Percentiles rank a stretch among this genome's conserved stretches.
These are phyloP conservation scores for Hypoxylon trugodes DNA, from an alignment of 495 filamentous ascomycete species.

Conservation along the genomic window DNA sequence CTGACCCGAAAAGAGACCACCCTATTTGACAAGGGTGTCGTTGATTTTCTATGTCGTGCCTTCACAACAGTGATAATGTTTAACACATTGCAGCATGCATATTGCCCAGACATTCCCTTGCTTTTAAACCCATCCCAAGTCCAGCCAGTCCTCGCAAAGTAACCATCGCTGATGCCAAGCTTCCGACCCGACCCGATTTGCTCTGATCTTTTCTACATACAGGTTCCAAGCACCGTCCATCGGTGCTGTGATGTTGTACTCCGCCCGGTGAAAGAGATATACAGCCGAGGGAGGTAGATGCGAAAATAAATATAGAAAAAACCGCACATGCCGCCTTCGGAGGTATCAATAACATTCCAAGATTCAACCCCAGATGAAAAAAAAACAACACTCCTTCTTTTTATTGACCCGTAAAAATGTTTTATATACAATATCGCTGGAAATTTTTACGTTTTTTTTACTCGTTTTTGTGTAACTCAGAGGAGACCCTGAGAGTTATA, in stretches of 20 bases:
- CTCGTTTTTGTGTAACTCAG: conserved; percentile 6
- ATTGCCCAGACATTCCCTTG: conserved; percentile 12
- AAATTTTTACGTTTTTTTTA: neutral
- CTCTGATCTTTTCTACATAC: conserved; percentile 25
- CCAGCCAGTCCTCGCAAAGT: conserved; percentile 25
- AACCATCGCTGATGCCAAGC: conserved; percentile 37
- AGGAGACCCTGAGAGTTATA: conserved; percentile 38
- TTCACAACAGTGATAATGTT: conserved; percentile 4
- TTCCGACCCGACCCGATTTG: conserved; percentile 32
- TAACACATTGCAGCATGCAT: conserved; percentile 31
- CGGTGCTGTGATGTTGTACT: conserved; percentile 15
- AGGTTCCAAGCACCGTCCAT: conserved; percentile 15
- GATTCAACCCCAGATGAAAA: neutral
- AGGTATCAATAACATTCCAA: conserved; percentile 20
- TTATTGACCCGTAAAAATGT: neutral
- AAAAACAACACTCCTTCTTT: neutral
- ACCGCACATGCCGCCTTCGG: conserved; percentile 14
- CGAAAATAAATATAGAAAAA: conserved; percentile 15
- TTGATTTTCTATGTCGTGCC: neutral
- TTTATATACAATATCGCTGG: conserved; percentile 19
- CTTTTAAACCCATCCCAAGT: conserved; percentile 20
- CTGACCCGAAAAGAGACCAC: neutral
- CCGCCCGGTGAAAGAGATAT: conserved; percentile 14
- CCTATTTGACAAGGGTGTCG: conserved; percentile 1
- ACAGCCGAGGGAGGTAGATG: neutral